These are phyloP conservation scores for Aspergillus brasiliensis DNA, from an alignment of 2,329 filamentous ascomycete species.

Conservation along the genomic window DNA sequence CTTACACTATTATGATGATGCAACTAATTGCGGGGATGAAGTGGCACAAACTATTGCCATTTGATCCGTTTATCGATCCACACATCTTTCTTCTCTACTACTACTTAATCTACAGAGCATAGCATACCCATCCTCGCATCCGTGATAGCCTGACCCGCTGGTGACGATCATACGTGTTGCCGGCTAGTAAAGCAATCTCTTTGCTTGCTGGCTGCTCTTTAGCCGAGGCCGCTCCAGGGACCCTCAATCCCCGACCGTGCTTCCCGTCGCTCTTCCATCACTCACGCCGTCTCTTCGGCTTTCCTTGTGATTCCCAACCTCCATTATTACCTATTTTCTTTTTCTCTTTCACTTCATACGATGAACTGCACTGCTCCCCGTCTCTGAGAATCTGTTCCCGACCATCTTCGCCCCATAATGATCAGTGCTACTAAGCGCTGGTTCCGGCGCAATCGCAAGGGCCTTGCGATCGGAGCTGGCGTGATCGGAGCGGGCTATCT, in stretches of 20 bases:
- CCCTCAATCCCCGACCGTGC: slow-evolving; percentile 11
- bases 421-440: slow-evolving; percentile 79
- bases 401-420: slow-evolving; percentile 47
- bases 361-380: slow-evolving; percentile 16
- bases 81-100: no score
- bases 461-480: slow-evolving; percentile 83
- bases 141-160: neutral
- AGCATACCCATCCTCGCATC: neutral
- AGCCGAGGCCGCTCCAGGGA: slow-evolving; percentile 34
- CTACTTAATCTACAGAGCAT: neutral
- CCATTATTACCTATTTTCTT: neutral
- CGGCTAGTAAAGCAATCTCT: slow-evolving; percentile 16
- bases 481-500: slow-evolving; percentile 88
- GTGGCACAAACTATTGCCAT: neutral
- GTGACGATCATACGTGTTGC: slow-evolving; percentile 5
- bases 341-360: slow-evolving; percentile 11
- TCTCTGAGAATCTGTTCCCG: slow-evolving; percentile 8
- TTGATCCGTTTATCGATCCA: neutral
- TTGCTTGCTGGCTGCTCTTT: slow-evolving; percentile 19
- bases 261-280: slow-evolving; percentile 8
- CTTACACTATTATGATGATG: neutral
- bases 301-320: neutral
- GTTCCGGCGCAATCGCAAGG: slow-evolving; percentile 88
- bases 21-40: neutral
- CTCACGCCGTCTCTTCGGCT: neutral